A percentile compares a stretch with the other conserved stretches of the same genome.
Conservation (phyloP, 225 moss, liverwort and hornwort species). For the Asterella californica region DNA sequence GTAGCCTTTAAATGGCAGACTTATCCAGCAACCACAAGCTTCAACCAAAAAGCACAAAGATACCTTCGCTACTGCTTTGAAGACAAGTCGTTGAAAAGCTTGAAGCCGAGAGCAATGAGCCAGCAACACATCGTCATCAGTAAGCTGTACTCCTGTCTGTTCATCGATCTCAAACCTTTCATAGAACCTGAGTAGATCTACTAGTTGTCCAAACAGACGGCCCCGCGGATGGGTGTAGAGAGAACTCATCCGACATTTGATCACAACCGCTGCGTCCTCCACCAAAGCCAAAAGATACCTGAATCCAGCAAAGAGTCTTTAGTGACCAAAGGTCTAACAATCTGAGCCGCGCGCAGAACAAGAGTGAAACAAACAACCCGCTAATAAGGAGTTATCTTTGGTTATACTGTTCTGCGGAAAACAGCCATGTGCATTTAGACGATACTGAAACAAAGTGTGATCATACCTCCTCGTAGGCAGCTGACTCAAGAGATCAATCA, state of each 20-base stretch:
- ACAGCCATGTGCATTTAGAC: neutral
- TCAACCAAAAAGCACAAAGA: neutral
- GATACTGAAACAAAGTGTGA: neutral
- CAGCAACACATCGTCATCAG: constrained; percentile 74
- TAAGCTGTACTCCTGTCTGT: constrained; percentile 76
- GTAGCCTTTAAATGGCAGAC: neutral
- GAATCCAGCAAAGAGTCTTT: neutral
- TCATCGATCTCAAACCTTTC: constrained; percentile 94
- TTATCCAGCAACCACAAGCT: neutral
- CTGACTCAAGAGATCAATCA: constrained; percentile 95
- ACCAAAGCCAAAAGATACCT: constrained; percentile 86
- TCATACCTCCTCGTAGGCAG: constrained; percentile 65
- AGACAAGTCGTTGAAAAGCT: constrained; percentile 70
- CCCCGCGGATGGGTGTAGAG: constrained; percentile 76
- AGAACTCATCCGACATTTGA: constrained; percentile 88
- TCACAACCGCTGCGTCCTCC: constrained; percentile 72
- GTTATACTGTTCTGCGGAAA: neutral
- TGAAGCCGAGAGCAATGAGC: constrained; percentile 76
- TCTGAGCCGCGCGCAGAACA: neutral
- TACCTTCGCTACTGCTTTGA: constrained; percentile 72
- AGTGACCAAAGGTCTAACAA: neutral
- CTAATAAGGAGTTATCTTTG: neutral
- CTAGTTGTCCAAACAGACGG: constrained; percentile 77
- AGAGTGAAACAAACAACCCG: neutral
- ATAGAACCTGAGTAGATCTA: constrained; percentile 92